phyloP scores from a whole-genome alignment of 768 basidiomycete species.

The Rubroboletus satanas region DNA sequence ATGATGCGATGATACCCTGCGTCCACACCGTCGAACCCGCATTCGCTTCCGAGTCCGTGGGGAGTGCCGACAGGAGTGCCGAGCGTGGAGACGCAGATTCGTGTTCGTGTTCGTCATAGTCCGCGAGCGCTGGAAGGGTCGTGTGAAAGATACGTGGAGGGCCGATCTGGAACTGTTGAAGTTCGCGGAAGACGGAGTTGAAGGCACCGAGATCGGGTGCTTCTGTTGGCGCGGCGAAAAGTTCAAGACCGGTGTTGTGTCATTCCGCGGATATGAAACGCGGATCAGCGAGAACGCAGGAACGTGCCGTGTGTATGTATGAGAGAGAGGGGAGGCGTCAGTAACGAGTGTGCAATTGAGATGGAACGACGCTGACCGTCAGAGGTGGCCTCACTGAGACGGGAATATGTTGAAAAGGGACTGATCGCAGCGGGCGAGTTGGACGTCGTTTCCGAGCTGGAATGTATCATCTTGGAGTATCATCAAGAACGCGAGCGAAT shows the following conservation, averaged over 20 bases:
- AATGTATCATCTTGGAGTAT: slow-evolving; percentile 27
- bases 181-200: slow-evolving; percentile 62
- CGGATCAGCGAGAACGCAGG: slow-evolving; percentile 1
- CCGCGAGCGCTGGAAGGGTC: slow-evolving; percentile 9
- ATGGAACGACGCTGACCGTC: slow-evolving; percentile 35
- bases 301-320: not conserved
- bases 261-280: slow-evolving; percentile 11
- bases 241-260: not conserved
- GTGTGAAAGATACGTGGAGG: slow-evolving; percentile 24
- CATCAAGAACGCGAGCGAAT: slow-evolving; percentile 16
- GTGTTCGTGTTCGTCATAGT: slow-evolving; percentile 20
- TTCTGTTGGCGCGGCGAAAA: slow-evolving; percentile 34
- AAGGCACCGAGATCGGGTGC: slow-evolving; percentile 74
- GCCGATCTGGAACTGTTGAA: slow-evolving; percentile 54
- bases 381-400: slow-evolving; percentile 49
- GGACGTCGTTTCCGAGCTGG: slow-evolving; percentile 35
- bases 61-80: slow-evolving; percentile 19
- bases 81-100: slow-evolving; percentile 30
- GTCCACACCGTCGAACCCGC: slow-evolving; percentile 64
- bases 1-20: slow-evolving; percentile 53
- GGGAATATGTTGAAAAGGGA: slow-evolving; percentile 38
- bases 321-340: not conserved
- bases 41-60: slow-evolving; percentile 38
- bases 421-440: slow-evolving; percentile 35
- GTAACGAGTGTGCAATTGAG: not conserved